These are phyloP conservation scores for Gastrolobium bilobum DNA, from an alignment of 306 rosid species.

Conservation along the genomic window DNA sequence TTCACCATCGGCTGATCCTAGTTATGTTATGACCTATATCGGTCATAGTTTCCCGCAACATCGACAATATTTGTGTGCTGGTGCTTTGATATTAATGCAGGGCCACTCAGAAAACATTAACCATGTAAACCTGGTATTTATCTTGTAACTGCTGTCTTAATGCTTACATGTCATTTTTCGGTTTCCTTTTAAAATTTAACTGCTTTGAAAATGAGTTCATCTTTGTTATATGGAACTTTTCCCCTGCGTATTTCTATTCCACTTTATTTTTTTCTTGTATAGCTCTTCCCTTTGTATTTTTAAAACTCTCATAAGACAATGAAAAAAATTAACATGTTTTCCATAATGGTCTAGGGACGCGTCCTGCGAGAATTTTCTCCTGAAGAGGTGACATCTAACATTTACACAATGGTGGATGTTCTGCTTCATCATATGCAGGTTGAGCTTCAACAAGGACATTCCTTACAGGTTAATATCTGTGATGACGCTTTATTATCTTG, in stretches of 20 bases:
- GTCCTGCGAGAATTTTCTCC: constrained; percentile 93
- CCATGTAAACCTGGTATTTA: constrained; percentile 80
- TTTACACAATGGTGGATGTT: constrained; percentile 97
- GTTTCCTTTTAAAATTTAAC: constrained; percentile 10
- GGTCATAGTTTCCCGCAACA: constrained; percentile 84
- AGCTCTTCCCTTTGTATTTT: constrained; percentile 28
- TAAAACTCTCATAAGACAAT: neutral
- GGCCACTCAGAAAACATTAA: constrained; percentile 90
- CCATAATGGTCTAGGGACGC: constrained; percentile 72
- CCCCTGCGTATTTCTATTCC: neutral
- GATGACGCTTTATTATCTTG: constrained; percentile 27
- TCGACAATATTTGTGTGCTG: constrained; percentile 92
- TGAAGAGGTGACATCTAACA: constrained; percentile 90
- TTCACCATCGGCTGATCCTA: constrained; percentile 90
- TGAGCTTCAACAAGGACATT: constrained; percentile 90
- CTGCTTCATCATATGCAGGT: constrained; percentile 92
- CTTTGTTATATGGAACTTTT: neutral
- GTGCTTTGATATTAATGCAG: constrained; percentile 96
- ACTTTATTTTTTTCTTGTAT: constrained; percentile 26
- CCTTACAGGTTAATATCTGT: constrained; percentile 71
- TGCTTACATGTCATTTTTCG: constrained; percentile 27
- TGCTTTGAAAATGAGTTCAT: constrained; percentile 3
- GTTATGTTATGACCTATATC: constrained; percentile 83
- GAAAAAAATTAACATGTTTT: constrained; percentile 28
- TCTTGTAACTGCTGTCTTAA: constrained; percentile 35